Percentiles rank a stretch among this genome's conserved stretches.
Conservation (phyloP, 495 filamentous ascomycete genomes). For the Neurospora sp. region DNA sequence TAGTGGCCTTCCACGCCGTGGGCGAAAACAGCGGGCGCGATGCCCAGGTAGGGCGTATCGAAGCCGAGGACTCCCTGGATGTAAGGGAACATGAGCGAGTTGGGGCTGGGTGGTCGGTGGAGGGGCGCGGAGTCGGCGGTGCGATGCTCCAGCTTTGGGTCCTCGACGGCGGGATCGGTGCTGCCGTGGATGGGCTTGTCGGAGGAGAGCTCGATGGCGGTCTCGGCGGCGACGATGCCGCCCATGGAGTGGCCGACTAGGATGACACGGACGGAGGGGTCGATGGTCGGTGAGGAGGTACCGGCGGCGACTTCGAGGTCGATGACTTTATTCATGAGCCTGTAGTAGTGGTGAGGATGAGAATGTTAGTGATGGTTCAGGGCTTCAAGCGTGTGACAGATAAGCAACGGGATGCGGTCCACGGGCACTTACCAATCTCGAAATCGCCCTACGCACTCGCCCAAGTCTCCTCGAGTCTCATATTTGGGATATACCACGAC, state of each 20-base stretch:
- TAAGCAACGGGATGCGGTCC: neutral
- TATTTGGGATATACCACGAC: constrained; percentile 78
- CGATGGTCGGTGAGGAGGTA: constrained; percentile 79
- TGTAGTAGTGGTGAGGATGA: constrained; percentile 23
- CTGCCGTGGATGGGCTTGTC: constrained; percentile 52
- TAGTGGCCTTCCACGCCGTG: constrained; percentile 83
- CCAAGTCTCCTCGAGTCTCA: constrained; percentile 81
- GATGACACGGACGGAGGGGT: constrained; percentile 76
- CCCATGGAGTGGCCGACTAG: constrained; percentile 94
- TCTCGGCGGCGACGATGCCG: constrained; percentile 89
- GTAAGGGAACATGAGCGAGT: constrained; percentile 52
- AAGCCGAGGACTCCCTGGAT: constrained; percentile 85
- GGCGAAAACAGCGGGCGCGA: constrained; percentile 79
- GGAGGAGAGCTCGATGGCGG: constrained; percentile 55
- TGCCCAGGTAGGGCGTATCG: constrained; percentile 89
- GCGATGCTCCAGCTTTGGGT: neutral
- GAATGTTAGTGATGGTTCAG: neutral
- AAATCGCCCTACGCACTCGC: constrained; percentile 68
- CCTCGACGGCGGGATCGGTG: constrained; percentile 6
- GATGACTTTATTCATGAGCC: constrained; percentile 85
- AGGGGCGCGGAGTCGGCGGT: constrained; percentile 18
- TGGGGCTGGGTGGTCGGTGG: constrained; percentile 19
- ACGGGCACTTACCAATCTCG: constrained; percentile 60
- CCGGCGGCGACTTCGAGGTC: constrained; percentile 78
- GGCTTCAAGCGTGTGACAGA: neutral